Base-by-base conservation (phyloP, 441 rosid species). In the Hura crepitans region DNA sequence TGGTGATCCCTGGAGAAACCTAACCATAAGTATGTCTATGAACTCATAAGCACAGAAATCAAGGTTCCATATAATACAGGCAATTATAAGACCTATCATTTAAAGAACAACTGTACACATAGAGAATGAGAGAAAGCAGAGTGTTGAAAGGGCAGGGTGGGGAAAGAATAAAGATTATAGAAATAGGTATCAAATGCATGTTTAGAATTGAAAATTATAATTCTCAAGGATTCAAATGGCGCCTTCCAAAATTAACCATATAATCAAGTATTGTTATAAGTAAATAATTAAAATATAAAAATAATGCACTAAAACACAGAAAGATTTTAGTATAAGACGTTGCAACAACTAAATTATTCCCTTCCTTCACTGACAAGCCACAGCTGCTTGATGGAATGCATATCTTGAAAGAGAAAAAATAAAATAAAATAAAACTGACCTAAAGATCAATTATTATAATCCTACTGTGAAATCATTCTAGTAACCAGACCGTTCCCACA, bases 1-100 rank as follows among this genome's bases (percentile, higher is more conserved):
- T 56, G 90, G 81, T 66, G 87, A 86, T 18, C 84, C 87, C 93
- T 88, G 82, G 47, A 81, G 65, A 70, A 1, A 76, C 50, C 27
- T 2, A 49, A 60, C 35, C 47, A 45, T 70, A 17, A 73, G 71
- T 46, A 72, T 6, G 69, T 35, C 64, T 31, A 45, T 31, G 60
- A 63, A 46, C 9, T 70, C 30, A 8, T 37, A 76, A 65, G 67
- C 18, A 15, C 28, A 25, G 15, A 37, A 17, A 54, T 9, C 13
- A 61, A 27, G 28, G 67, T 15, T 28, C 51, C 30, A 54, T n/a
- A 22, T 20, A 27, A 49, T 37, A 61, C 22, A 54, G 30, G 57
- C 35, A 68, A 68, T 39, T 50, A 33, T 65, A 49, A 59, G 10
- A 14, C 53, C 39, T 1, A 33, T 23, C n/a, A 4, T 13, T 62